Conservation (phyloP, 306 rosid species). For the Glycine soja region DNA sequence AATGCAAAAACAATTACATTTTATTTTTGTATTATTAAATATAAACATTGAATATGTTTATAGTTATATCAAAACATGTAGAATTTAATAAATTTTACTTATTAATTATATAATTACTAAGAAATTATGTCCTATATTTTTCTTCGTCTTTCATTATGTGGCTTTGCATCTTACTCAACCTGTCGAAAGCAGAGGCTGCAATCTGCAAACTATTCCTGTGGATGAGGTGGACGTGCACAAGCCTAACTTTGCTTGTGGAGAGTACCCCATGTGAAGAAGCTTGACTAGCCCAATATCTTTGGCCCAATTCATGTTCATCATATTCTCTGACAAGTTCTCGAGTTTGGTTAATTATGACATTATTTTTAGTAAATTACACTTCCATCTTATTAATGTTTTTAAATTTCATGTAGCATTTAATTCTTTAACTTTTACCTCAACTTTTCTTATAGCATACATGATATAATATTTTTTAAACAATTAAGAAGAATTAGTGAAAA, state of each 20-base stretch:
- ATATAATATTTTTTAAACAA: too few species aligned
- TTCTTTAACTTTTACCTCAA: too few species aligned
- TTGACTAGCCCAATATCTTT: conserved; percentile 1
- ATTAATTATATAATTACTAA: neutral
- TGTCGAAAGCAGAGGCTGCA: conserved; percentile 23
- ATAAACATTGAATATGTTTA: neutral
- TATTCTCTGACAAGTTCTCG: neutral
- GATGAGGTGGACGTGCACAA: neutral
- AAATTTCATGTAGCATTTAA: too few species aligned
- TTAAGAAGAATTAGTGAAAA: too few species aligned
- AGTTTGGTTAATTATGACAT: neutral
- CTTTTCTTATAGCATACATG: too few species aligned
- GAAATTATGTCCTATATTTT: neutral
- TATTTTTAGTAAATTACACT: neutral
- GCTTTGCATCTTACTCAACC: neutral
- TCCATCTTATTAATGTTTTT: too few species aligned
- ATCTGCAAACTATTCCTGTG: neutral
- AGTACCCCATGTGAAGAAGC: neutral
- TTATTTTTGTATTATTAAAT: neutral
- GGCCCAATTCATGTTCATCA: conserved; percentile 24
- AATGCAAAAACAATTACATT: neutral
- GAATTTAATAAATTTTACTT: neutral
- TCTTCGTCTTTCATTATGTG: neutral
- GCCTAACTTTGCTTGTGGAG: conserved; percentile 30
- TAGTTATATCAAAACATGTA: neutral